phyloP scores from a whole-genome alignment of 495 filamentous ascomycete species.

The Chaetomium cochliodes region DNA sequence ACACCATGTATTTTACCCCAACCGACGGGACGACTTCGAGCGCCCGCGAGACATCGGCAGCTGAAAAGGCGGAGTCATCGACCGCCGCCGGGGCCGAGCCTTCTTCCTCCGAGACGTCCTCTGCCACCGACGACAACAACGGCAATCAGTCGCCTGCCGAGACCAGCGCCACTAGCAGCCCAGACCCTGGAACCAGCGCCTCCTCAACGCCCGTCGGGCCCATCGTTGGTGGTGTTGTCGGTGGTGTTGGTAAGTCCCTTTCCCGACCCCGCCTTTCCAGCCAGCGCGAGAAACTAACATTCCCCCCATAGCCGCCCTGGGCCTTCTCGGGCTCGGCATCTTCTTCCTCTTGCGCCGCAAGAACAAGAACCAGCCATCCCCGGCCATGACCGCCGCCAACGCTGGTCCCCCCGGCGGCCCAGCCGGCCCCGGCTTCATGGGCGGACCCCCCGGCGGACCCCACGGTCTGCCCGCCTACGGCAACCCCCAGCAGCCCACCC shows the following conservation, averaged over 20 bases:
- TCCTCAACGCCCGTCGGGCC: slow-evolving; percentile 36
- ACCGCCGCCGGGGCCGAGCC: not conserved
- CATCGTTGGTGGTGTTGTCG: slow-evolving; percentile 52
- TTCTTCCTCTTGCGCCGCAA: slow-evolving; percentile 44
- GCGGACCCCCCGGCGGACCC: not conserved
- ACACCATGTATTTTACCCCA: not conserved
- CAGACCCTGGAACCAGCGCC: too few species aligned
- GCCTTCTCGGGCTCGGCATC: slow-evolving; percentile 42
- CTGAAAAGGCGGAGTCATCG: not conserved
- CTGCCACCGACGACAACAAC: not conserved
- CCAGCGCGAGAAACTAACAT: not conserved
- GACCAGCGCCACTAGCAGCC: not conserved
- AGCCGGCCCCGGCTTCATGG: not conserved
- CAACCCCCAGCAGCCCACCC: not conserved
- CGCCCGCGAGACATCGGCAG: not conserved
- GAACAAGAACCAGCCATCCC: slow-evolving; percentile 28
- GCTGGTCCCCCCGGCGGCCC: not conserved
- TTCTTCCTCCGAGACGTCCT: not conserved
- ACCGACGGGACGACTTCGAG: too few species aligned
- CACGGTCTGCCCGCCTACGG: not conserved
- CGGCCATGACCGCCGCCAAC: not conserved
- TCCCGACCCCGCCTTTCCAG: not conserved
- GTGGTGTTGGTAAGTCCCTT: slow-evolving; percentile 36
- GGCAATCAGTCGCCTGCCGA: not conserved
- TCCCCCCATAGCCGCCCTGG: slow-evolving; percentile 30